These are phyloP conservation scores for Ophiocordyceps camponoti-floridani DNA, from an alignment of 2,329 filamentous ascomycete species.

Conservation along the genomic window DNA sequence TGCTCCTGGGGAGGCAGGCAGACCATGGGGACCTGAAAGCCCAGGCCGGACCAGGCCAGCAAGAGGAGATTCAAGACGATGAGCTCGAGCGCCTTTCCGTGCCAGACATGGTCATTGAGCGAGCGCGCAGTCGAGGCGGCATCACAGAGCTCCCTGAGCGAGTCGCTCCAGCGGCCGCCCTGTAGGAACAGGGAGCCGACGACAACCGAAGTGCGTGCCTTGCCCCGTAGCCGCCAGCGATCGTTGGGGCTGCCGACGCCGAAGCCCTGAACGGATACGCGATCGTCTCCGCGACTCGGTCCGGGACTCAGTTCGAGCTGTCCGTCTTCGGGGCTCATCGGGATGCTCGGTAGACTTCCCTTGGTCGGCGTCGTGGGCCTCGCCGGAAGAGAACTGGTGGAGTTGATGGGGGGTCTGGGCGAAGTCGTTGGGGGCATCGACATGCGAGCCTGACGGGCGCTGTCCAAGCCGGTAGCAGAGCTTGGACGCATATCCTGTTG, in stretches of 20 bases:
- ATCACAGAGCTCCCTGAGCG: constrained; percentile 66
- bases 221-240: constrained; percentile 62
- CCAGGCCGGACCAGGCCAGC: constrained; percentile 65
- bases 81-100: constrained; percentile 84
- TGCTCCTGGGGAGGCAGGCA: constrained; percentile 32
- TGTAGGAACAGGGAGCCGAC: constrained; percentile 76
- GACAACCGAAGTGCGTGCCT: constrained; percentile 60
- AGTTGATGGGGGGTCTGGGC: constrained; percentile 18
- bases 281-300: constrained; percentile 21
- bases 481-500: constrained; percentile 27
- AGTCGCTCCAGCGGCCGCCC: constrained; percentile 79
- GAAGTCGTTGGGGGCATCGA: constrained; percentile 58
- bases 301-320: constrained; percentile 23
- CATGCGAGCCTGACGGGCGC: constrained; percentile 48
- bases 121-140: constrained; percentile 60
- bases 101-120: constrained; percentile 88
- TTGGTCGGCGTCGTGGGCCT: constrained; percentile 33
- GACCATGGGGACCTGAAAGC: constrained; percentile 56
- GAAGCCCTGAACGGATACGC: constrained; percentile 53
- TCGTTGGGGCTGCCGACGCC: constrained; percentile 55
- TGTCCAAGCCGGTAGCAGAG: constrained; percentile 39
- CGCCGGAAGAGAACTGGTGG: constrained; percentile 25
- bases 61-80: constrained; percentile 70
- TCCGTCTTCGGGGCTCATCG: constrained; percentile 28
- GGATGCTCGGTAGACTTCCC: constrained; percentile 28